phyloP scores from a whole-genome alignment of 192 early-diverging fungal genomes.

The Coemansia sp. region DNA sequence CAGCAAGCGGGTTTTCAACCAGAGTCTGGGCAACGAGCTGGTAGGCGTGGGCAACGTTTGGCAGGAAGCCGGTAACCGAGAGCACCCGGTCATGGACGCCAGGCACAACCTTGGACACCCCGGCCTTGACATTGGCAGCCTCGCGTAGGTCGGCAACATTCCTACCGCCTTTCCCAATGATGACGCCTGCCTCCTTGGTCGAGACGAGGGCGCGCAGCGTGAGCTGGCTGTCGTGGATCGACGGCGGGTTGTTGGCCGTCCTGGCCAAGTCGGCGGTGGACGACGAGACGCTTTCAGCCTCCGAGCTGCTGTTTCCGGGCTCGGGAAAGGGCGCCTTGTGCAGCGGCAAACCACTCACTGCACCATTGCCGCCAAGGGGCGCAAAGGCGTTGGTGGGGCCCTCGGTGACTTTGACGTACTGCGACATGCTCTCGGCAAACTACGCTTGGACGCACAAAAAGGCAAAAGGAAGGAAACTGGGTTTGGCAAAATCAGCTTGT shows the following conservation, averaged over 20 bases:
- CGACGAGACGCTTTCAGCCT: constrained; percentile 28
- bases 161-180: constrained; percentile 85
- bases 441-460: neutral
- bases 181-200: constrained; percentile 92
- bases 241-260: constrained; percentile 28
- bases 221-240: constrained; percentile 59
- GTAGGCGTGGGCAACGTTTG: constrained; percentile 80
- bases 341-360: constrained; percentile 10
- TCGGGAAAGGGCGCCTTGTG: constrained; percentile 38
- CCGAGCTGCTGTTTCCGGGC: constrained; percentile 25
- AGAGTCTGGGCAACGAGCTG: constrained; percentile 77
- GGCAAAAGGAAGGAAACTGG: neutral
- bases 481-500: neutral
- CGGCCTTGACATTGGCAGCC: constrained; percentile 82
- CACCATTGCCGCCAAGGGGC: constrained; percentile 5
- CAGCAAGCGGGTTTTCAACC: constrained; percentile 71
- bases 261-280: constrained; percentile 33
- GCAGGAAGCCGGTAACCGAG: constrained; percentile 70
- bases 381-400: constrained; percentile 15
- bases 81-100: constrained; percentile 86
- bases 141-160: constrained; percentile 89
- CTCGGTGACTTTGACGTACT: constrained; percentile 22
- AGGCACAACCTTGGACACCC: constrained; percentile 86
- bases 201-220: constrained; percentile 88
- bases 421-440: constrained; percentile 25